Evolutionary conservation across 2,329 filamentous ascomycete species (phyloP), one percentile per base, ranked within the genome.

Genomic region (Magnaporthiopsis incrustans): DNA sequence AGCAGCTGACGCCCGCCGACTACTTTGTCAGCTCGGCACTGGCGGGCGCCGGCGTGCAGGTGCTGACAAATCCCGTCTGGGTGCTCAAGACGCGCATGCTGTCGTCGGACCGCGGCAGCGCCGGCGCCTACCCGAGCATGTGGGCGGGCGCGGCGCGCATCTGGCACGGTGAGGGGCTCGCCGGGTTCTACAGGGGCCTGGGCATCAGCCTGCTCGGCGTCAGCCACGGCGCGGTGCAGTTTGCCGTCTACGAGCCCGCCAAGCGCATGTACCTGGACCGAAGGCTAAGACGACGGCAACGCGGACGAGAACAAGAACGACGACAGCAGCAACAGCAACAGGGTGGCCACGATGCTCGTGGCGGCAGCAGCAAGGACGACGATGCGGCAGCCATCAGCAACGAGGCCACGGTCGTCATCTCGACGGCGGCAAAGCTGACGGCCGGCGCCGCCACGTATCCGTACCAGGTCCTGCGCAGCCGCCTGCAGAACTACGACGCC

Each of bases 41-140:
- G 33, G 79, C 83, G 68, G 93, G 94, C 35, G 80, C 89, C 25
- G 76, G 91, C 57, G 96, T 92, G 1, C 89, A 93, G 58, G 78
- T 91, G 35, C 82, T 94, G 68, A 98, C 95, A 35, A 98, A 98
- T 74, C 95, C 95, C 2, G 88, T 99, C 70, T 99, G 95, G 95
- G 95, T 99, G 3, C 87, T 99, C 74, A 98, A 98, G 80, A 98
- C 94, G 11, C 89, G 95, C 67, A 98, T 99, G 92, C 81, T 98
- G 30, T 92, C 92, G 35, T 93, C 91, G 4, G 91, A 95, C 68
- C 85, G 85, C 61, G 81, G 85, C 64, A 82, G 86, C 7, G 84
- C 82, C 2, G 92, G 92, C 18, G 95, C 94, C 1, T 99, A 99
- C 76, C 82, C 85, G 22, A 89, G 85, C 68, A 91, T 97, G 80